Base-by-base conservation (phyloP, 352 stramenopile genomes). In the Phytophthora pini region DNA sequence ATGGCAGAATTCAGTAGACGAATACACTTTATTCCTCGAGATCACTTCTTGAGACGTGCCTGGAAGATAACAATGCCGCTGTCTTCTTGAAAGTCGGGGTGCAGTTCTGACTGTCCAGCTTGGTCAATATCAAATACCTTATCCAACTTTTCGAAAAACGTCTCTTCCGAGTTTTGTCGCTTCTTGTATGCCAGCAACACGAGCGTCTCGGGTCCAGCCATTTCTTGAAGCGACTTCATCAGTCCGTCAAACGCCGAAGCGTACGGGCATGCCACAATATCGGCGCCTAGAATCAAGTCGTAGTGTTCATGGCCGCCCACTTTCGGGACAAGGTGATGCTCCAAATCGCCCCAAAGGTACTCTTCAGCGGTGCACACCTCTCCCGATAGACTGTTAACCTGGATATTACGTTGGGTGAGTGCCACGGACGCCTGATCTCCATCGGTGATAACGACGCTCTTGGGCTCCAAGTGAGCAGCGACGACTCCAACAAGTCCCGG, bases 221-320 rank as follows among this genome's bases (percentile, higher is more conserved):
- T 59, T 57, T 77, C 54, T 17, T 59, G 31, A 13, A 95, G 77
- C 13, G 83, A 87, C 45, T 52, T 36, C 8, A 94, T 71, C 6
- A 95, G 64, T 24, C 71, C 74, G 12, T 89, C 72, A 59, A 94
- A 94, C 1, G 82, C 82, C 11, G 56, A 76, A 10, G 70, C 85
- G 61, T 95, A 95, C 41, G 87, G 87, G 61, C 87, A 95, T 9
- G 87, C 87, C 54, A 93, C 80, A 60, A 95, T 94, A 54, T 95
- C 87, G 3, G 85, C 84, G 36, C 87, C 87, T 7, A 95, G 45
- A 39, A 95, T 79, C 41, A 95, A 73, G 52, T 95, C 87, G 56
- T 81, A 94, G 51, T 69, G 7, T 32, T 56, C 17, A 31, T 27
- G 24, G n/a, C 45, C 26, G 7, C 65, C 38, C 31, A 55, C 22